These are phyloP conservation scores for Lodderomyces margitis DNA, from an alignment of 1,139 yeast genomes.

Conservation along the genomic window DNA sequence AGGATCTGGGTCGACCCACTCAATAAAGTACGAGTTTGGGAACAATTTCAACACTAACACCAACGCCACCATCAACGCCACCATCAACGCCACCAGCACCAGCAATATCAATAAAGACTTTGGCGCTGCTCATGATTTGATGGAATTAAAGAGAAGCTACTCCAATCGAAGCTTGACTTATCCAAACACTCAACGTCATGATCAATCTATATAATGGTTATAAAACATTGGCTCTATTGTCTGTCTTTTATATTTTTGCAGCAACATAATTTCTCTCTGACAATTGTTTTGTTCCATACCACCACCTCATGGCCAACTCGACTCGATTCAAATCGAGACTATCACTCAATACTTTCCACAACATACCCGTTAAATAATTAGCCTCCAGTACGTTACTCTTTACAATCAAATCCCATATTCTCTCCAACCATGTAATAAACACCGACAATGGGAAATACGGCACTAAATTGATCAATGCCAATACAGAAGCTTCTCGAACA, in stretches of 20 bases:
- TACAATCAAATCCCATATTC: slow-evolving; percentile 41
- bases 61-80: slow-evolving; percentile 1
- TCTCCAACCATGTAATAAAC: slow-evolving; percentile 49
- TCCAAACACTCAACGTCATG: background rate
- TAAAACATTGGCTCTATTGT: too few species aligned
- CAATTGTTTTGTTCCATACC: slow-evolving; percentile 9
- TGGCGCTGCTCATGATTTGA: slow-evolving; percentile 13
- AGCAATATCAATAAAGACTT: slow-evolving; percentile 8
- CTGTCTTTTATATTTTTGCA: slow-evolving; percentile 4
- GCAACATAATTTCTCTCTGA: slow-evolving; percentile 4
- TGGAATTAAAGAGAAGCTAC: slow-evolving; percentile 11
- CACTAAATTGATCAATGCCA: slow-evolving; percentile 49
- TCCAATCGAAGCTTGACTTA: slow-evolving; percentile 1
- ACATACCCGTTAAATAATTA: slow-evolving; percentile 24
- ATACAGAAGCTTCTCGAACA: slow-evolving; percentile 50
- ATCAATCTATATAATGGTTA: background rate
- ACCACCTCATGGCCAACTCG: slow-evolving; percentile 48
- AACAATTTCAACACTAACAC: background rate
- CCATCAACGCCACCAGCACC: slow-evolving; percentile 3
- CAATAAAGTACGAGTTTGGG: background rate
- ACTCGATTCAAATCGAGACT: slow-evolving; percentile 59
- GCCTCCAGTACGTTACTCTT: slow-evolving; percentile 37
- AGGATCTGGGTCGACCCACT: background rate
- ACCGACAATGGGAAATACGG: slow-evolving; percentile 52
- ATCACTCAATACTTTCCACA: slow-evolving; percentile 46